Evolutionary conservation across 2,329 filamentous ascomycete genomes (phyloP).

Genomic region (Zymoseptoria ardabiliae): DNA sequence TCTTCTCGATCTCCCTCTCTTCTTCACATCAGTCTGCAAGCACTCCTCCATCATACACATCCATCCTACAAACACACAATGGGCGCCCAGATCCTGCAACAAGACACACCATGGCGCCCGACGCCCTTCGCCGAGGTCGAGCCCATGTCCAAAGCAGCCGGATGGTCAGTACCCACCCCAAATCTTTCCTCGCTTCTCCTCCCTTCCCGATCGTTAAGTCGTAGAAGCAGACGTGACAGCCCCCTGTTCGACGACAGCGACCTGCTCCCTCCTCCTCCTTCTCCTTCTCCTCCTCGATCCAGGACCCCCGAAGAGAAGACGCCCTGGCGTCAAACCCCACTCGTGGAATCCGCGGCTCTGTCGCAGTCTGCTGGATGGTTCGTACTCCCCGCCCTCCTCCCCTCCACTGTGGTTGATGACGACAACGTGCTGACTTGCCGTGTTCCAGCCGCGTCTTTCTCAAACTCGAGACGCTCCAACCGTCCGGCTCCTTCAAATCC

Average conservation of each 20-base stretch:
- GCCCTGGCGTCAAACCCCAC: constrained; percentile 66
- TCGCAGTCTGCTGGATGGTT: constrained; percentile 68
- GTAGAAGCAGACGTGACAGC: neutral
- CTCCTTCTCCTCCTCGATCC: neutral
- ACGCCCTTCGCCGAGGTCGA: constrained; percentile 64
- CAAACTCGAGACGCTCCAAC: constrained; percentile 79
- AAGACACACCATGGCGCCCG: constrained; percentile 53
- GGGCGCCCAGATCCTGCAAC: neutral
- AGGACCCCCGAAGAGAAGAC: neutral
- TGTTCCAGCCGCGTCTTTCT: constrained; percentile 63
- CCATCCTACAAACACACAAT: neutral
- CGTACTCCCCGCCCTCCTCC: constrained; percentile 20
- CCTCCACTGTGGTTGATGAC: too few species aligned
- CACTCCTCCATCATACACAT: neutral
- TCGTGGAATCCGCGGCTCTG: constrained; percentile 58
- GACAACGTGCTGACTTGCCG: neutral
- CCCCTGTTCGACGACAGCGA: neutral
- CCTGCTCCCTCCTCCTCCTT: neutral
- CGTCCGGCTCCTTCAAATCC: constrained; percentile 80
- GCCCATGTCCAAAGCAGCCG: constrained; percentile 60
- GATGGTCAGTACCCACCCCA: constrained; percentile 52
- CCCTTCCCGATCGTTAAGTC: neutral
- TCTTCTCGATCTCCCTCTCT: neutral
- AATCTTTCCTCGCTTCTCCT: neutral
- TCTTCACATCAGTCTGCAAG: neutral